These are phyloP conservation scores for Lachancea fermentati DNA, from an alignment of 805 yeast genomes.

Conservation along the genomic window DNA sequence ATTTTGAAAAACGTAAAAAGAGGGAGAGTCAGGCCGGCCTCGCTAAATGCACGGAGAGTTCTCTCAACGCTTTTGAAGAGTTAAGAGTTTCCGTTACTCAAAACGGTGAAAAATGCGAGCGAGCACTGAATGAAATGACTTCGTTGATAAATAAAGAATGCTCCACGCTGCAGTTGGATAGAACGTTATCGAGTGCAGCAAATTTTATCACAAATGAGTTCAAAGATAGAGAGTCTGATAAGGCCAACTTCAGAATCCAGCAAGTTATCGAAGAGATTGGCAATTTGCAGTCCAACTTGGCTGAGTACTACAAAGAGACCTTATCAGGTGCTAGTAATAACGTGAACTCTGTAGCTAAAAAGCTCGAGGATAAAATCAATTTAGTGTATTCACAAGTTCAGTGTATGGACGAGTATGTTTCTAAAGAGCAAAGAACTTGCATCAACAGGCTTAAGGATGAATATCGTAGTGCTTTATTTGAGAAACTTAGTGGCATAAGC, in stretches of 20 bases:
- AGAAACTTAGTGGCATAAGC: not conserved
- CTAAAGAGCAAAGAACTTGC: not conserved
- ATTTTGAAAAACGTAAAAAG: not conserved
- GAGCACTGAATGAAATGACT: not conserved
- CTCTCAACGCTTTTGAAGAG: not conserved
- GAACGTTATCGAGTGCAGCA: not conserved
- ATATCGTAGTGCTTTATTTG: not conserved
- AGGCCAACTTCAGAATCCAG: not conserved
- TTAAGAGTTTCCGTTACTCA: not conserved
- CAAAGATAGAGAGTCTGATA: not conserved
- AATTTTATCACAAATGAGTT: not conserved
- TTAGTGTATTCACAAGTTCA: not conserved
- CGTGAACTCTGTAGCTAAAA: not conserved
- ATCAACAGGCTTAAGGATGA: too few species aligned
- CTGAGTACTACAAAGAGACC: not conserved
- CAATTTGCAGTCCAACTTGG: not conserved
- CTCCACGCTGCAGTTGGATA: not conserved
- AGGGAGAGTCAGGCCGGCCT: not conserved
- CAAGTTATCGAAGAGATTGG: not conserved
- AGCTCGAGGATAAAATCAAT: not conserved
- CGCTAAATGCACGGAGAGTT: not conserved
- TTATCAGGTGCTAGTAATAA: not conserved
- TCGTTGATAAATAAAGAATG: not conserved
- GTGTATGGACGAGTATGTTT: not conserved
- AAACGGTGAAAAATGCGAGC: not conserved